Evolutionary conservation across 176 grass and related monocot species (phyloP).

Genomic region (Juncus effusus): DNA sequence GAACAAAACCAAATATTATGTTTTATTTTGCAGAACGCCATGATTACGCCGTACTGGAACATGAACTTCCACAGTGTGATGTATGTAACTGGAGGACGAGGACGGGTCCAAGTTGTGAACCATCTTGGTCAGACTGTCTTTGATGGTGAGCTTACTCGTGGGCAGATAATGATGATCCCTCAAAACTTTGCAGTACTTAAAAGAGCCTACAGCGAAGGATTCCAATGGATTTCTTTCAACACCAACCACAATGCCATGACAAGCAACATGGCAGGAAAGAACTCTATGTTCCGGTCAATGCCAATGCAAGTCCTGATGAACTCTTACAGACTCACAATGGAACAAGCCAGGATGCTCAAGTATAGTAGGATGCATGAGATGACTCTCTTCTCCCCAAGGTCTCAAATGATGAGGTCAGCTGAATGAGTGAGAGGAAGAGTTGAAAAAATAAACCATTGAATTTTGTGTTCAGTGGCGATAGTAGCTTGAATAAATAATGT

Average conservation of each 20-base stretch:
- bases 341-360: constrained; percentile 10
- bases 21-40: neutral
- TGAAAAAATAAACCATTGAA: neutral
- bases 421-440: no score
- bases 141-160: neutral
- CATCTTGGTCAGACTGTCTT: neutral
- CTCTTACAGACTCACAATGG: constrained; percentile 5
- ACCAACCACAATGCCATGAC: neutral
- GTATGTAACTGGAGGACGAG: no score
- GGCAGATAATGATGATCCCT: constrained; percentile 19
- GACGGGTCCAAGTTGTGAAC: no score
- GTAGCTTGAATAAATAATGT: no score
- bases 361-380: constrained; percentile 5
- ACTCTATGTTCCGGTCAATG: neutral
- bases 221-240: constrained; percentile 11
- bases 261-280: neutral
- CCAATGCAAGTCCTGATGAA: constrained; percentile 5
- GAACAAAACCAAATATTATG: neutral
- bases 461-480: neutral
- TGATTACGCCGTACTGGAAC: neutral
- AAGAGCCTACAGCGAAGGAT: neutral
- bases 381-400: constrained; percentile 3
- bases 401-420: no score
- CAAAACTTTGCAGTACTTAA: neutral
- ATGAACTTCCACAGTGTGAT: no score